Percentiles rank a stretch among this genome's conserved stretches.
These are phyloP conservation scores for Excoecaria agallocha DNA, from an alignment of 345 rosid species.

Conservation along the genomic window DNA sequence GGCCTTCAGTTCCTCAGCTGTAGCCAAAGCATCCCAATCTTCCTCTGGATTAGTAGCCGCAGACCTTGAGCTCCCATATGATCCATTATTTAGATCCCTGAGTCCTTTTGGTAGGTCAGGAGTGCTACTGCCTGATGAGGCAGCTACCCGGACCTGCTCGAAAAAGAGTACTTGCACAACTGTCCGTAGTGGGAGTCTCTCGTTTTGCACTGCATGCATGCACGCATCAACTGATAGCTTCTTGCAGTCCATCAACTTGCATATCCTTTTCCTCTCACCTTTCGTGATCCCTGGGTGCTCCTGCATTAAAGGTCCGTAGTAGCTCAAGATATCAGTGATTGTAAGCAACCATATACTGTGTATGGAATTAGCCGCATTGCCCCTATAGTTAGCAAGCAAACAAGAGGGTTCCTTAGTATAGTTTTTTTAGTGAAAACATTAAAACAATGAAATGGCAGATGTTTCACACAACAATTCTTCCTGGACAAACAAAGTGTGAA, in stretches of 20 bases:
- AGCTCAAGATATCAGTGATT: background rate
- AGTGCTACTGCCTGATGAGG: conserved; percentile 79
- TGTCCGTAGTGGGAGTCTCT: conserved; percentile 72
- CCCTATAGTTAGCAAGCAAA: background rate
- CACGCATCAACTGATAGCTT: conserved; percentile 82
- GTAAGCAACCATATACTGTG: too few species aligned
- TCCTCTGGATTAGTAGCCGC: conserved; percentile 63
- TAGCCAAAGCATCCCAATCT: conserved; percentile 79
- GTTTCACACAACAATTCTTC: background rate
- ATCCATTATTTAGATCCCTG: conserved; percentile 52
- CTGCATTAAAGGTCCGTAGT: conserved; percentile 33
- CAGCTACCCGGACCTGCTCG: conserved; percentile 69
- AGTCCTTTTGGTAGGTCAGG: conserved; percentile 63
- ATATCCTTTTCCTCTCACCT: conserved; percentile 74
- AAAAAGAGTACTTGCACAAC: conserved; percentile 82
- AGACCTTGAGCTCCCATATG: conserved; percentile 66
- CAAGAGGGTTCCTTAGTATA: background rate
- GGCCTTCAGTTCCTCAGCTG: conserved; percentile 70
- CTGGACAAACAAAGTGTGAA: background rate
- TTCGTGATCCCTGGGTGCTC: conserved; percentile 73
- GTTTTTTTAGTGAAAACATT: background rate
- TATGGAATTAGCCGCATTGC: background rate
- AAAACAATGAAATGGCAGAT: background rate
- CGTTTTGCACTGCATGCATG: conserved; percentile 84
- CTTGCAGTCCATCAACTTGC: conserved; percentile 87